Conservation (phyloP, 306 rosid species). For the Lotus japonicus region DNA sequence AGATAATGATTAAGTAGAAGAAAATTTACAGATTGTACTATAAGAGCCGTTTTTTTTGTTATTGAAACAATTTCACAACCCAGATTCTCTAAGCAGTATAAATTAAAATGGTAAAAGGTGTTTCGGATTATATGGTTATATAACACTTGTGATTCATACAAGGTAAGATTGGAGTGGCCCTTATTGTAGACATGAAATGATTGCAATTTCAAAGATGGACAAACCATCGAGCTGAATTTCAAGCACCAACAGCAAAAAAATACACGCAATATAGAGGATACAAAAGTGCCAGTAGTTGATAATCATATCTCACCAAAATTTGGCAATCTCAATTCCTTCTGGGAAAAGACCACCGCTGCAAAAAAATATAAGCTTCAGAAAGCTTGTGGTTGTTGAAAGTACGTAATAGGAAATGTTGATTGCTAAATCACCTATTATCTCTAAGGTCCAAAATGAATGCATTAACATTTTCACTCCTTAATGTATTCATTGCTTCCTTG, state of each 20-base stretch:
- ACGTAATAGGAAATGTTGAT: slow-evolving; percentile 17
- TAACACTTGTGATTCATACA: slow-evolving; percentile 1
- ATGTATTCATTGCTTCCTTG: slow-evolving; percentile 78
- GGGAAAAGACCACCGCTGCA: slow-evolving; percentile 99
- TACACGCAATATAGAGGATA: slow-evolving; percentile 1
- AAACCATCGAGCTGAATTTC: slow-evolving; percentile 3
- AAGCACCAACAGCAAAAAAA: neutral
- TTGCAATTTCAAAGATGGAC: neutral
- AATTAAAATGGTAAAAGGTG: slow-evolving; percentile 10
- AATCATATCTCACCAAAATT: slow-evolving; percentile 70
- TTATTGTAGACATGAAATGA: neutral
- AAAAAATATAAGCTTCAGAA: slow-evolving; percentile 50
- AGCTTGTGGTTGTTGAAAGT: slow-evolving; percentile 20
- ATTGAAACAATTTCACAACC: slow-evolving; percentile 6
- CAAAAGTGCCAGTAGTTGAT: slow-evolving; percentile 5
- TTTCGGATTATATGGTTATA: slow-evolving; percentile 13
- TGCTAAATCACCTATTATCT: slow-evolving; percentile 75
- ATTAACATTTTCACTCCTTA: slow-evolving; percentile 66
- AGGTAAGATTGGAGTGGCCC: neutral
- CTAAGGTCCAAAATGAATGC: slow-evolving; percentile 97
- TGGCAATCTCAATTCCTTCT: slow-evolving; percentile 96
- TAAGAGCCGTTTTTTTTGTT: neutral
- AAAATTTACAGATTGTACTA: neutral
- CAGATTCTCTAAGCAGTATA: neutral
- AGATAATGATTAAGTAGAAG: neutral